Evolutionary conservation across 2,329 filamentous ascomycete genomes (phyloP).

Genomic region (Cladosporium sp.): DNA sequence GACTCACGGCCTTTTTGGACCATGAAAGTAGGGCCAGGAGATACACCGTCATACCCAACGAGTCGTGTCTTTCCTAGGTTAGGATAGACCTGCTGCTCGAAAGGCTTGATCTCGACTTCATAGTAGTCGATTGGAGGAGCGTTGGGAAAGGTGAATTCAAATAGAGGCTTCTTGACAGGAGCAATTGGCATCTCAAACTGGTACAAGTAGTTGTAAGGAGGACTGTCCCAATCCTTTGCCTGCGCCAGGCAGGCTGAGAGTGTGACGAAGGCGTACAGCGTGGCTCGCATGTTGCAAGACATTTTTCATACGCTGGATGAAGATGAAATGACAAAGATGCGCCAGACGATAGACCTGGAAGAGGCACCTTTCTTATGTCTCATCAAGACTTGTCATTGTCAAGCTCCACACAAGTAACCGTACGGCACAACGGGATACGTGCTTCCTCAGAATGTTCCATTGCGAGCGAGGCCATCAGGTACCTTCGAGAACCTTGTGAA

Average conservation of each 20-base stretch:
- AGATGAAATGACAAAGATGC: neutral
- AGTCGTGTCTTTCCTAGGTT: slow-evolving; percentile 36
- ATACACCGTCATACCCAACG: slow-evolving; percentile 47
- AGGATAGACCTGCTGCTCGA: slow-evolving; percentile 43
- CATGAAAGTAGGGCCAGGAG: slow-evolving; percentile 52
- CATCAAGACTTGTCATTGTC: too few species aligned
- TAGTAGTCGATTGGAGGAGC: slow-evolving; percentile 42
- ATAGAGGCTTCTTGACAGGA: slow-evolving; percentile 20
- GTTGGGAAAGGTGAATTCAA: slow-evolving; percentile 25
- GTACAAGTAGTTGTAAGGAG: slow-evolving; percentile 21
- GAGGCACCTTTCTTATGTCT: neutral
- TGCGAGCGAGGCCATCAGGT: neutral
- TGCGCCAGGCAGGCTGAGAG: neutral
- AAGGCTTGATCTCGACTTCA: slow-evolving; percentile 40
- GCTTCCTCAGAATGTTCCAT: neutral
- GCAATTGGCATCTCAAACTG: slow-evolving; percentile 21
- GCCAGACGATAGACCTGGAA: neutral
- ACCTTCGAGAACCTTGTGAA: neutral
- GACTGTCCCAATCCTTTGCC: slow-evolving; percentile 17
- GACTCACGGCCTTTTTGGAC: slow-evolving; percentile 48
- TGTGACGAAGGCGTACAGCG: neutral
- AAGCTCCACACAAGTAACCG: neutral
- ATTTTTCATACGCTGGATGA: neutral
- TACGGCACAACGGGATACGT: neutral
- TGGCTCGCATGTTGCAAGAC: neutral